Conservation (phyloP, 2,329 filamentous ascomycete species). For the Rhinocladiella similis region DNA sequence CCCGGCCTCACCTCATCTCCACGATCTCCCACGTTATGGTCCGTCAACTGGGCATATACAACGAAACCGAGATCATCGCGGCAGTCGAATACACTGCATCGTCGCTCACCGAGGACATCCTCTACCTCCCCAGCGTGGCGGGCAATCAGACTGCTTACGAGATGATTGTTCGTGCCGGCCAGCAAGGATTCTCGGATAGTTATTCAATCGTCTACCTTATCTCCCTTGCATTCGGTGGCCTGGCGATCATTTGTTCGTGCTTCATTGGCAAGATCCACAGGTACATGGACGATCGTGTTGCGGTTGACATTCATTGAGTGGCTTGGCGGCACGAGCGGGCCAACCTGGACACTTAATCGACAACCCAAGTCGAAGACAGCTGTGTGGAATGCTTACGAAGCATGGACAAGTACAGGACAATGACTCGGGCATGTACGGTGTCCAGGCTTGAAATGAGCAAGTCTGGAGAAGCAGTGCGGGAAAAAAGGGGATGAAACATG, state of each 20-base stretch:
- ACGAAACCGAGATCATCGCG: constrained; percentile 46
- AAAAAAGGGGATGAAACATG: too few species aligned
- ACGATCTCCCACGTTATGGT: constrained; percentile 55
- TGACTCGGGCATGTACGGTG: too few species aligned
- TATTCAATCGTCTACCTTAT: constrained; percentile 64
- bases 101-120: constrained; percentile 56
- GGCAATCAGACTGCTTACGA: constrained; percentile 49
- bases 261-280: constrained; percentile 60
- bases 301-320: constrained; percentile 48
- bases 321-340: not conserved
- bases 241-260: constrained; percentile 57
- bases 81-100: constrained; percentile 56
- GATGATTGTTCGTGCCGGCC: constrained; percentile 56
- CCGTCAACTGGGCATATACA: constrained; percentile 51
- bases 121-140: constrained; percentile 50
- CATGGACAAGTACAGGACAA: too few species aligned
- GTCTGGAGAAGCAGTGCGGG: too few species aligned
- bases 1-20: constrained; percentile 44
- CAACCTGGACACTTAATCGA: too few species aligned
- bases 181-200: constrained; percentile 57
- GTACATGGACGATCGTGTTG: constrained; percentile 61
- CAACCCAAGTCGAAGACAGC: too few species aligned
- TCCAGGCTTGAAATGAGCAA: too few species aligned
- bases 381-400: too few species aligned
- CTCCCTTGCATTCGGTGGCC: constrained; percentile 61